A percentile compares a stretch with the other conserved stretches of the same genome.
Conservation (phyloP, 306 rosid genomes). For the Vigna hirtella region DNA sequence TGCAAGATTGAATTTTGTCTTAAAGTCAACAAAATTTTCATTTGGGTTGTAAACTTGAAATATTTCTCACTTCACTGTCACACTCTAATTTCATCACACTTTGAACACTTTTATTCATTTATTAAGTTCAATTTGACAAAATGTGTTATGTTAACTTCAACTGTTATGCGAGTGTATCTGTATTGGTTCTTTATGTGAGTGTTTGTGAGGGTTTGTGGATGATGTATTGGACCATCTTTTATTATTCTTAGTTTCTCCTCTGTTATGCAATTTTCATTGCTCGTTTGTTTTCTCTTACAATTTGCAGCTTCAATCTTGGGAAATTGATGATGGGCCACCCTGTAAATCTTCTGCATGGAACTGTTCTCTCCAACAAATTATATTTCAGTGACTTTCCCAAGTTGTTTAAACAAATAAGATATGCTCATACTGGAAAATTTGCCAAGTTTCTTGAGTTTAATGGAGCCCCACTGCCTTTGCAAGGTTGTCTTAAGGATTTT, state of each 20-base stretch:
- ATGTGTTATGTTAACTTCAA: not conserved
- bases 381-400: constrained; percentile 48
- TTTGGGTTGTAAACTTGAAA: not conserved
- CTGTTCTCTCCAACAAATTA: constrained; percentile 44
- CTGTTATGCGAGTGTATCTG: not conserved
- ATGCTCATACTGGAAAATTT: constrained; percentile 38
- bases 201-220: constrained; percentile 4
- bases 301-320: constrained; percentile 28
- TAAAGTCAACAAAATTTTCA: constrained; percentile 1
- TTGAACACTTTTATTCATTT: not conserved
- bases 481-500: constrained; percentile 49
- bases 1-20: not conserved
- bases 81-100: not conserved
- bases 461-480: constrained; percentile 43
- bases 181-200: constrained; percentile 13
- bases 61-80: not conserved
- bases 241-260: not conserved
- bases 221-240: not conserved
- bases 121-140: not conserved
- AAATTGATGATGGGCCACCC: constrained; percentile 50
- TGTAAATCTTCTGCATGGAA: constrained; percentile 55
- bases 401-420: constrained; percentile 40
- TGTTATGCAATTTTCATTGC: constrained; percentile 10
- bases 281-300: constrained; percentile 9
- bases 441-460: constrained; percentile 41